Evolutionary conservation across 345 rosid genomes (phyloP).

Genomic region (Arabidopsis suecica): DNA sequence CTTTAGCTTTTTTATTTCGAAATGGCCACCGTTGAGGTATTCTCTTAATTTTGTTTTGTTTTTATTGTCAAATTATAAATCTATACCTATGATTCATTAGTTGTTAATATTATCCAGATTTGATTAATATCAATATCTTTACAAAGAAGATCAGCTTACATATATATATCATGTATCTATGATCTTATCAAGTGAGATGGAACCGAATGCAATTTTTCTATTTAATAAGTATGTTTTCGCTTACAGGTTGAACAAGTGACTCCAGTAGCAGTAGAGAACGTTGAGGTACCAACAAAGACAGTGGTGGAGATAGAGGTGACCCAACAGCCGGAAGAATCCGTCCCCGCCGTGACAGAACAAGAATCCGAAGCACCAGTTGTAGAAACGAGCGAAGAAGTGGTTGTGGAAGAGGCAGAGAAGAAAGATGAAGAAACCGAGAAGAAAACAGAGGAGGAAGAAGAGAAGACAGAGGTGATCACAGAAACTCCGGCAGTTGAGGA

Average conservation of each 20-base stretch:
- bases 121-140: neutral
- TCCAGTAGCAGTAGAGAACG: conserved; percentile 39
- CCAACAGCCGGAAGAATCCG: conserved; percentile 21
- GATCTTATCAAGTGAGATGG: neutral
- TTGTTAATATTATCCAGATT: neutral
- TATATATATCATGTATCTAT: neutral
- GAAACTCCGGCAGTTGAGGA: conserved; percentile 31
- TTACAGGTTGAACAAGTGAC: conserved; percentile 43
- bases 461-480: conserved; percentile 22
- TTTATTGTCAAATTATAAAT: neutral
- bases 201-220: neutral
- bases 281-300: conserved; percentile 39
- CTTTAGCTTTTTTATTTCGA: conserved; percentile 8
- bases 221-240: conserved; percentile 10
- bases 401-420: conserved; percentile 33
- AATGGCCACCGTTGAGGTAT: conserved; percentile 48
- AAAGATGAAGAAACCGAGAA: conserved; percentile 28
- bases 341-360: conserved; percentile 24
- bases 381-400: conserved; percentile 39
- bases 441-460: conserved; percentile 22
- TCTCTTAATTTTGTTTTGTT: neutral
- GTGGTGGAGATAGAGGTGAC: conserved; percentile 33
- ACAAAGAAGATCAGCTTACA: neutral
- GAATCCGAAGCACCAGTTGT: conserved; percentile 31
- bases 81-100: neutral